Evolutionary conservation across 306 rosid species (phyloP).

Genomic region (Abrus precatorius): DNA sequence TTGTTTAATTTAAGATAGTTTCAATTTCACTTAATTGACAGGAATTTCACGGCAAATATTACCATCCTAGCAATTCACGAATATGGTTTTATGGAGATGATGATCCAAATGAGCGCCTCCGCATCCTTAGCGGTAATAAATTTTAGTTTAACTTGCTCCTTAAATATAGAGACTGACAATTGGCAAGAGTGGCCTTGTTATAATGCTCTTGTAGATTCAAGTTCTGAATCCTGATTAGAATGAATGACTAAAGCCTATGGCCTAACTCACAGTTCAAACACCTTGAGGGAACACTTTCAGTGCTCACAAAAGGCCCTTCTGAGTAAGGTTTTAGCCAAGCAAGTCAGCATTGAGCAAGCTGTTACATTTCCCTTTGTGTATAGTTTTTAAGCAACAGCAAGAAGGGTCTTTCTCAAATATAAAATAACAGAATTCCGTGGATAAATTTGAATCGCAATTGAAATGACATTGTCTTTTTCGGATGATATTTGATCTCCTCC

Average conservation of each 20-base stretch:
- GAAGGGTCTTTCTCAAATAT: constrained; percentile 28
- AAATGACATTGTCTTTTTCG: background rate
- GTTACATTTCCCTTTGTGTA: constrained; percentile 11
- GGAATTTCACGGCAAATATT: constrained; percentile 95
- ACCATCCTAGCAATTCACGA: constrained; percentile 94
- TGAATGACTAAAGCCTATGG: constrained; percentile 30
- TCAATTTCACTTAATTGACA: constrained; percentile 54
- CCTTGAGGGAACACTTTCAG: constrained; percentile 36
- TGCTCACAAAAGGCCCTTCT: constrained; percentile 10
- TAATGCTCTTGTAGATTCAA: constrained; percentile 30
- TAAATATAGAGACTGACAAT: constrained; percentile 35
- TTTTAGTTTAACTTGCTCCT: constrained; percentile 35
- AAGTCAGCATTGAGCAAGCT: constrained; percentile 22
- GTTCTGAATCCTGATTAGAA: constrained; percentile 16
- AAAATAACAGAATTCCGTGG: background rate
- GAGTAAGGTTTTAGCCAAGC: constrained; percentile 32
- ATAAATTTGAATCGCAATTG: constrained; percentile 27
- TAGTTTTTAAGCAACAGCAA: constrained; percentile 38
- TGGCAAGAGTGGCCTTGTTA: constrained; percentile 3
- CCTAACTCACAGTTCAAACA: constrained; percentile 13
- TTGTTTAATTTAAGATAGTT: background rate
- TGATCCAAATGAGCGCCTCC: constrained; percentile 90
- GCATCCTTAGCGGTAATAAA: constrained; percentile 76
- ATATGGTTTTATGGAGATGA: constrained; percentile 99
- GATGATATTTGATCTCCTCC: background rate